Conservation (phyloP, 768 basidiomycete species). For the Mycena epipterygia region DNA sequence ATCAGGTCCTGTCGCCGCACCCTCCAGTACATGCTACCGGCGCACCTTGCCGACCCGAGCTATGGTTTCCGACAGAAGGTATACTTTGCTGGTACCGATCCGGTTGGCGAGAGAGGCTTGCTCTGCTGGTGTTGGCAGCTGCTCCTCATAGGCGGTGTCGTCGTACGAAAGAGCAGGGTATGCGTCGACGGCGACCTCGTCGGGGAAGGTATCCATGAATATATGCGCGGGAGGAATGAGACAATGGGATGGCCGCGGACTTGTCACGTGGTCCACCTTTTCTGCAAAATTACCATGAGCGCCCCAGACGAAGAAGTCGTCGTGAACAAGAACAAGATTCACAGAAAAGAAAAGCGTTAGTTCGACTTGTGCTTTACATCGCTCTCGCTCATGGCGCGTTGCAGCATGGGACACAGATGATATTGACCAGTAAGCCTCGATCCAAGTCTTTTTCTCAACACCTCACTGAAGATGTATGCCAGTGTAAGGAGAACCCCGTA, state of each 20-base stretch:
- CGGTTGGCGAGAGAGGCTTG: conserved; percentile 68
- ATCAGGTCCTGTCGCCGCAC: conserved; percentile 59
- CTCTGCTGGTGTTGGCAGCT: conserved; percentile 55
- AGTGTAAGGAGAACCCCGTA: conserved; percentile 57
- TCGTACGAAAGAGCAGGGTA: conserved; percentile 64
- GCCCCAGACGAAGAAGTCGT: conserved; percentile 62
- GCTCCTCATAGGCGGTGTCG: conserved; percentile 70
- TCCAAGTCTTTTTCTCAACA: conserved; percentile 16
- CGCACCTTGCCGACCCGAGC: conserved; percentile 81
- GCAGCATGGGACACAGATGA: conserved; percentile 99
- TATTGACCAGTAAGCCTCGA: conserved; percentile 89
- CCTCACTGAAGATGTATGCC: conserved; percentile 23
- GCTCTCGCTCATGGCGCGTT: conserved; percentile 33
- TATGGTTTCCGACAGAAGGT: conserved; percentile 79
- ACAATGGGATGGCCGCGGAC: not conserved
- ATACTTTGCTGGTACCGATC: conserved; percentile 83
- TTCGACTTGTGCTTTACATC: conserved; percentile 9
- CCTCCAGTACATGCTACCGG: conserved; percentile 57
- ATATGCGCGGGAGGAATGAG: conserved; percentile 11
- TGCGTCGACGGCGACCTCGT: conserved; percentile 48
- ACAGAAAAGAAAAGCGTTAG: conserved; percentile 96
- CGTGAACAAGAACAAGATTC: conserved; percentile 88
- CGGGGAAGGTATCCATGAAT: conserved; percentile 65
- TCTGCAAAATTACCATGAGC: conserved; percentile 18
- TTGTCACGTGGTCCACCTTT: conserved; percentile 9